Conservation (phyloP, 345 rosid genomes). For the Aquilaria yunnanensis region DNA sequence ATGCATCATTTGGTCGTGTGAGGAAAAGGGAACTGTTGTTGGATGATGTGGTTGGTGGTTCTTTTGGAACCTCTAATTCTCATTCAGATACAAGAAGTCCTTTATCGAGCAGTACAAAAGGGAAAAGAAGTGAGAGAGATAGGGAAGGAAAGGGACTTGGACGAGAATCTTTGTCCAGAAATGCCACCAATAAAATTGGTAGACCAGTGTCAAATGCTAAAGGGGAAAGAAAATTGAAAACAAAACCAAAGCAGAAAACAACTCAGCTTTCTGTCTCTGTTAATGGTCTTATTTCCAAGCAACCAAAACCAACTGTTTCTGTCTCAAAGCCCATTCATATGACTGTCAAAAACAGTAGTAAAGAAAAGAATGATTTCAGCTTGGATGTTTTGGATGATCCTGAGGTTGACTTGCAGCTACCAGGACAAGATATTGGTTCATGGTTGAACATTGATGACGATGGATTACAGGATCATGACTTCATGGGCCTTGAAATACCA, state of each 20-base stretch:
- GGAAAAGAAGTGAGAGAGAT: conserved; percentile 96
- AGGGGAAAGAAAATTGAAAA: conserved; percentile 84
- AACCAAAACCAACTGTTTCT: conserved; percentile 36
- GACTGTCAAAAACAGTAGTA: conserved; percentile 38
- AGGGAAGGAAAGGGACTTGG: conserved; percentile 87
- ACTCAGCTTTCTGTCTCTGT: conserved; percentile 72
- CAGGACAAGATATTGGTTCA: conserved; percentile 80
- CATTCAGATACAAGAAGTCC: conserved; percentile 49
- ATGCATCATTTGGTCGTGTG: conserved; percentile 65
- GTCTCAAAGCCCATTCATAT: conserved; percentile 42
- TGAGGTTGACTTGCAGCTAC: conserved; percentile 62
- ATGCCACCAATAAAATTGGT: conserved; percentile 68
- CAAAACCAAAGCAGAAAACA: conserved; percentile 90
- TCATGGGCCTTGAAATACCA: conserved; percentile 96
- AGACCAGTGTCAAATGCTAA: conserved; percentile 69
- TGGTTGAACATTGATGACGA: conserved; percentile 98
- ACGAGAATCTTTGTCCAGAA: conserved; percentile 58
- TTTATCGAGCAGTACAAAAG: conserved; percentile 72
- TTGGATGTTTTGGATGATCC: conserved; percentile 63
- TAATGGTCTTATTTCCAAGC: conserved; percentile 59
- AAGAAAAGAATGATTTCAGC: conserved; percentile 44
- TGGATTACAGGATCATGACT: conserved; percentile 80
- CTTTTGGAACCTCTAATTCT: conserved; percentile 24
- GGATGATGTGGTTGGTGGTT: conserved; percentile 73
- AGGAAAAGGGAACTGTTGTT: conserved; percentile 83